phyloP scores from a whole-genome alignment of 176 grass and related monocot genomes.

The Carex parvula region DNA sequence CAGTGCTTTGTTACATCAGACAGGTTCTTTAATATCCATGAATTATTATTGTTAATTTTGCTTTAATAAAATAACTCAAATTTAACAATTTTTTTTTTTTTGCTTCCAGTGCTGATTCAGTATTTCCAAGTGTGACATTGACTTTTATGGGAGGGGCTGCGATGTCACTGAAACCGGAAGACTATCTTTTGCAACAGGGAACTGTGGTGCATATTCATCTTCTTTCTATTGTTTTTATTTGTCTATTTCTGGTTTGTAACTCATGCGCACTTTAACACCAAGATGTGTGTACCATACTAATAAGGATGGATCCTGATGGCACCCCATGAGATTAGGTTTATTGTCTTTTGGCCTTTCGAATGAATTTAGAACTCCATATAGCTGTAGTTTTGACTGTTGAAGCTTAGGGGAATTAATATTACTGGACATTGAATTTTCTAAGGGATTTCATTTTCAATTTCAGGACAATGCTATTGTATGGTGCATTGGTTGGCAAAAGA shows the following conservation, averaged over 20 bases:
- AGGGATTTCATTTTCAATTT: constrained; percentile 22
- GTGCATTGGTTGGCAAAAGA: constrained; percentile 99
- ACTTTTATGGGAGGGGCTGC: constrained; percentile 77
- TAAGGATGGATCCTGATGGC: neutral
- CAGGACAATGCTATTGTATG: constrained; percentile 70
- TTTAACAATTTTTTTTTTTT: constrained; percentile 10
- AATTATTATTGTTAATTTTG: constrained; percentile 10
- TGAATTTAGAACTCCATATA: neutral
- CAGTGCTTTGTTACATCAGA: constrained; percentile 79
- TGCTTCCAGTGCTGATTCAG: constrained; percentile 53
- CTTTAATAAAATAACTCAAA: constrained; percentile 13
- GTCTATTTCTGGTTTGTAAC: neutral
- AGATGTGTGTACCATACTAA: neutral
- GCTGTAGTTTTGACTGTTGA: neutral
- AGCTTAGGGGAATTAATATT: neutral
- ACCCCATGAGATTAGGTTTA: neutral
- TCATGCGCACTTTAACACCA: constrained; percentile 9
- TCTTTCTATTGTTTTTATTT: constrained; percentile 8
- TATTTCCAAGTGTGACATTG: constrained; percentile 77
- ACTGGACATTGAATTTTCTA: constrained; percentile 21
- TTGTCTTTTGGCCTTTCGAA: neutral
- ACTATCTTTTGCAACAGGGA: constrained; percentile 87
- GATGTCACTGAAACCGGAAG: constrained; percentile 81
- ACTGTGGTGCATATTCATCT: constrained; percentile 46
- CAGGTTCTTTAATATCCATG: constrained; percentile 47